phyloP scores from a whole-genome alignment of 2,329 filamentous ascomycete species.

The Didymella keratinophila region DNA sequence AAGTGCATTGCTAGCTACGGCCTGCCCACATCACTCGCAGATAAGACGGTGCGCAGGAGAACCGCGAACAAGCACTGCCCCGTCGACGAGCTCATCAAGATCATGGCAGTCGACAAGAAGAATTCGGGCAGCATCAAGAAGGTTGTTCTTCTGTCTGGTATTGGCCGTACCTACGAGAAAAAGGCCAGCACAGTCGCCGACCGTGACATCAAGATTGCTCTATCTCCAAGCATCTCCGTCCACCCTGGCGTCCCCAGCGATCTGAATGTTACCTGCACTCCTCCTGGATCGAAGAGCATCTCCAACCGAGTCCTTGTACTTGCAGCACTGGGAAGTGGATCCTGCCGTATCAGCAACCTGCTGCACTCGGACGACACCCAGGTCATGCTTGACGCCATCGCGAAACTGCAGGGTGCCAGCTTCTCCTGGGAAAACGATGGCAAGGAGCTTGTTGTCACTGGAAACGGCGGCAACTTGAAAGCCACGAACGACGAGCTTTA shows the following conservation, averaged over 20 bases:
- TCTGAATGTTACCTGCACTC: conserved; percentile 77
- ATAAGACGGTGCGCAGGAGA: conserved; percentile 81
- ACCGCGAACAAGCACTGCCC: conserved; percentile 88
- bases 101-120: conserved; percentile 99
- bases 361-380: conserved; percentile 97
- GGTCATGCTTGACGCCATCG: conserved; percentile 94
- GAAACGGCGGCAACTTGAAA: conserved; percentile 84
- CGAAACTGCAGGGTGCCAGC: conserved; percentile 81
- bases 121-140: conserved; percentile 96
- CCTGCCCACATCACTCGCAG: conserved; percentile 82
- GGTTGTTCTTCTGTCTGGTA: conserved; percentile 88
- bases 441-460: conserved; percentile 86
- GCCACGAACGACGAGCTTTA: conserved; percentile 83
- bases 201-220: conserved; percentile 78
- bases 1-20: conserved; percentile 97
- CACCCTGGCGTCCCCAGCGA: conserved; percentile 72
- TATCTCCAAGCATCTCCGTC: conserved; percentile 81
- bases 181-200: conserved; percentile 91
- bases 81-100: conserved; percentile 82
- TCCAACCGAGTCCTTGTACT: conserved; percentile 96
- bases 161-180: conserved; percentile 86
- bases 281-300: conserved; percentile 96
- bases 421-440: conserved; percentile 96
- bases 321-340: conserved; percentile 85
- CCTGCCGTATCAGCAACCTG: conserved; percentile 88